A percentile compares a stretch with the other conserved stretches of the same genome.
Conservation (phyloP, 2,329 filamentous ascomycete genomes). For the Ceratocystis alfenasii region DNA sequence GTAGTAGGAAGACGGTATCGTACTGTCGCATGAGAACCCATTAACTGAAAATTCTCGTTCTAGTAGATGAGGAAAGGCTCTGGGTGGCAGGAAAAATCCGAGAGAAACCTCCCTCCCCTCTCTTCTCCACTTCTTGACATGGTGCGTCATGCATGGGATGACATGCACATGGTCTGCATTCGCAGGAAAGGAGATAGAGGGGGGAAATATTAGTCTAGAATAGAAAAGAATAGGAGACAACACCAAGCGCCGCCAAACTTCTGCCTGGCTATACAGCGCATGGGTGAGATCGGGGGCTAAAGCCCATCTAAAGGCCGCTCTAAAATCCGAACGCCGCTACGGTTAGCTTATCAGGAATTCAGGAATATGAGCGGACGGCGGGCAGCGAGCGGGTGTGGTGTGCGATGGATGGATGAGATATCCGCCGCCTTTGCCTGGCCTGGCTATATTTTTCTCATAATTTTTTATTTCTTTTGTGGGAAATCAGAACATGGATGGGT, state of each 20-base stretch:
- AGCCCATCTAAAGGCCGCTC: background rate
- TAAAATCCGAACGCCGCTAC: background rate
- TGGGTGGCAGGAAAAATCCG: background rate
- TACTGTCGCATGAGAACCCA: background rate
- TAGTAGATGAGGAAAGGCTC: background rate
- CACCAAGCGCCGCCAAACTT: constrained; percentile 1
- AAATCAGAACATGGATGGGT: too few relatives aligned
- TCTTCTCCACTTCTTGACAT: background rate
- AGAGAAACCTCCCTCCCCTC: background rate
- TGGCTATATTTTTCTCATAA: too few relatives aligned
- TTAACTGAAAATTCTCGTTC: background rate
- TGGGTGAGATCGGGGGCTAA: background rate
- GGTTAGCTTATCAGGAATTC: background rate
- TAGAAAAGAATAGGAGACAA: background rate
- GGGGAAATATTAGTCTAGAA: background rate
- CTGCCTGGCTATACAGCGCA: background rate
- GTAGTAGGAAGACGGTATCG: background rate
- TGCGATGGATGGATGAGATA: too few relatives aligned
- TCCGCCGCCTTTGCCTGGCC: too few relatives aligned
- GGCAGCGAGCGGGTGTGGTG: too few relatives aligned
- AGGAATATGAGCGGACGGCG: too few relatives aligned
- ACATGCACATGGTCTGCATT: background rate
- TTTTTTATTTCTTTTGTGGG: too few relatives aligned
- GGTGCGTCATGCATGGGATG: background rate
- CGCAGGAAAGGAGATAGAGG: background rate